phyloP scores from a whole-genome alignment of 2,329 filamentous ascomycete species.

The Aaosphaeria arxii region DNA sequence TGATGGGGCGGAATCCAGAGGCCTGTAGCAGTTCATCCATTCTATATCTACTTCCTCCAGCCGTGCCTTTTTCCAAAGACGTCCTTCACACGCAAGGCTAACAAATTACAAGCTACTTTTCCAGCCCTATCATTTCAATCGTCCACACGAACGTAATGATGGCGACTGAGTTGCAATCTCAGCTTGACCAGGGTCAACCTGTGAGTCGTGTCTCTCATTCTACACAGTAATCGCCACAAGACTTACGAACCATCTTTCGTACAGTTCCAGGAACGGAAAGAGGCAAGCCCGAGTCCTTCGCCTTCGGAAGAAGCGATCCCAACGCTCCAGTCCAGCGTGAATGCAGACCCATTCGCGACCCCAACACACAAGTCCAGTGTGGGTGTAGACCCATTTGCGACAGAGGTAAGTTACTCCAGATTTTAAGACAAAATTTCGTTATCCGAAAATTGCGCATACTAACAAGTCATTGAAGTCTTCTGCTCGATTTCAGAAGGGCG shows the following conservation, averaged over 20 bases:
- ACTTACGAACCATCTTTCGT: conserved; percentile 16
- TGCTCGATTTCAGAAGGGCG: conserved; percentile 15
- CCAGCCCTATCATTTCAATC: conserved; percentile 4
- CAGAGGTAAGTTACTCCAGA: conserved; percentile 9
- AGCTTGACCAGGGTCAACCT: conserved; percentile 13
- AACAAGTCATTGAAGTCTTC: no score
- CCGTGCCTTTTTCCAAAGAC: conserved; percentile 9
- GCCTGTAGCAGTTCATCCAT: conserved; percentile 21
- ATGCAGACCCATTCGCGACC: background rate
- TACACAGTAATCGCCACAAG: conserved; percentile 10
- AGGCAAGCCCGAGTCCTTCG: conserved; percentile 6
- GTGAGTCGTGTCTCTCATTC: conserved; percentile 13
- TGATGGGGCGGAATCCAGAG: conserved; percentile 12
- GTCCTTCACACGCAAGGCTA: conserved; percentile 18
- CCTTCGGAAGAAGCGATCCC: no score
- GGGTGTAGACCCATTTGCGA: conserved; percentile 11
- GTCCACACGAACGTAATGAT: conserved; percentile 13
- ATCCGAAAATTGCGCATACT: no score
- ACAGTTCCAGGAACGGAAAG: conserved; percentile 14
- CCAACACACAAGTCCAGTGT: conserved; percentile 21
- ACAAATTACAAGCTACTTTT: conserved; percentile 8
- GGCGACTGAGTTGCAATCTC: conserved; percentile 12
- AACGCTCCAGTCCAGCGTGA: no score
- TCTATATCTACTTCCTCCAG: conserved; percentile 18
- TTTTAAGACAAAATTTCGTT: no score